phyloP scores from a whole-genome alignment of 306 rosid genomes.

The Pyrus pyrifolia region DNA sequence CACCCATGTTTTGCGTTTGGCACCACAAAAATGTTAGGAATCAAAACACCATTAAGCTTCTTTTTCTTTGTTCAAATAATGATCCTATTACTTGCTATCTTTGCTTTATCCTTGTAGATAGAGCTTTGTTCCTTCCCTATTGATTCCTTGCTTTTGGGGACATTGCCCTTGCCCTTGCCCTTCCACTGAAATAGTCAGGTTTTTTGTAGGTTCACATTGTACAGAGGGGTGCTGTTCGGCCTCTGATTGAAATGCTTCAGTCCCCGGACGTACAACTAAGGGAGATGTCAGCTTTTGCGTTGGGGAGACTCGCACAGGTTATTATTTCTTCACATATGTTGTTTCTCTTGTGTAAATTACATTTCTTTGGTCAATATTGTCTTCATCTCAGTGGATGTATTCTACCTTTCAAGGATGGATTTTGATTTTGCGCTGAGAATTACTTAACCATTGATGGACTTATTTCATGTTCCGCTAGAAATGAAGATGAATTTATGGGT shows the following conservation, averaged over 20 bases:
- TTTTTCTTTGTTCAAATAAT: background rate
- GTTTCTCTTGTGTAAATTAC: background rate
- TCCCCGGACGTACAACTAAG: conserved; percentile 87
- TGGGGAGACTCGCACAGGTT: conserved; percentile 99
- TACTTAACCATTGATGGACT: background rate
- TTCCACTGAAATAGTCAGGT: background rate
- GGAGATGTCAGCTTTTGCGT: conserved; percentile 98
- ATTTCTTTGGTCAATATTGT: background rate
- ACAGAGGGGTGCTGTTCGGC: conserved; percentile 96
- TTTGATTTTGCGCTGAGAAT: background rate
- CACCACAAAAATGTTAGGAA: background rate
- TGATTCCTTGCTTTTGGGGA: background rate
- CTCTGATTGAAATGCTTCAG: conserved; percentile 96
- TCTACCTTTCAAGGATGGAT: background rate
- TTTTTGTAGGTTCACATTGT: conserved; percentile 83
- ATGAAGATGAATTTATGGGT: background rate
- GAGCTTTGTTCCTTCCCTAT: background rate
- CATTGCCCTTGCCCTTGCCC: conserved; percentile 4
- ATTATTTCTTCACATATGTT: background rate
- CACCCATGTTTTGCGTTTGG: background rate
- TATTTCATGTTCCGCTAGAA: background rate
- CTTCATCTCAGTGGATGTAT: background rate
- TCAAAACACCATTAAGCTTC: background rate
- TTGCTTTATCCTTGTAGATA: background rate
- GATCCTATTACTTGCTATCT: background rate